Percentiles rank a stretch among this genome's conserved stretches.
Evolutionary conservation across 2,329 filamentous ascomycete genomes (phyloP).

Genomic region (Fonsecaea pedrosoi): DNA sequence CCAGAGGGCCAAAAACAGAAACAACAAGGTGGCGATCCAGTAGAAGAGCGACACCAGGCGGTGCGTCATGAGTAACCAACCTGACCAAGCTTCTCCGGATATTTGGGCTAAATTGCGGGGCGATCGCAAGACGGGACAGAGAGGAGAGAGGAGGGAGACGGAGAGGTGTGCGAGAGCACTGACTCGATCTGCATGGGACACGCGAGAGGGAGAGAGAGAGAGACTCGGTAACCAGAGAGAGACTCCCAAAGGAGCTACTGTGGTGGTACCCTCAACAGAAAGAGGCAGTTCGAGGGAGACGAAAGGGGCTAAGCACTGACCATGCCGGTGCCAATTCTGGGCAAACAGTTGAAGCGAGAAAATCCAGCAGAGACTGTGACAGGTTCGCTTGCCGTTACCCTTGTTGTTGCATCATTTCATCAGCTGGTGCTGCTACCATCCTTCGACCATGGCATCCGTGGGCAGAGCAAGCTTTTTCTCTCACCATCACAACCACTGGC

Average conservation of each 20-base stretch:
- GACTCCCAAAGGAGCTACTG: neutral
- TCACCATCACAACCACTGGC: neutral
- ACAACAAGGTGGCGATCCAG: conserved; percentile 20
- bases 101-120: conserved; percentile 11
- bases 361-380: neutral
- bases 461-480: conserved; percentile 1
- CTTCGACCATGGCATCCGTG: neutral
- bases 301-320: neutral
- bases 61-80: neutral
- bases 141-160: neutral
- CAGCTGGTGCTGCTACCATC: neutral
- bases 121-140: neutral
- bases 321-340: conserved; percentile 3
- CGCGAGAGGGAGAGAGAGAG: too few relatives aligned
- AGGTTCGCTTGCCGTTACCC: conserved; percentile 2
- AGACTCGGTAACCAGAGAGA: too few relatives aligned
- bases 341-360: conserved; percentile 13
- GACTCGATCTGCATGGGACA: conserved; percentile 2
- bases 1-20: conserved; percentile 22
- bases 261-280: neutral
- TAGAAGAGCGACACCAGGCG: neutral
- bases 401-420: neutral
- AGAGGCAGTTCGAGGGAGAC: conserved; percentile 15
- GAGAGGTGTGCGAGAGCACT: neutral
- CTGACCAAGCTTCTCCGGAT: neutral